These are phyloP conservation scores for Helotiales sp. DNA, from an alignment of 2,329 filamentous ascomycete genomes.

Conservation along the genomic window DNA sequence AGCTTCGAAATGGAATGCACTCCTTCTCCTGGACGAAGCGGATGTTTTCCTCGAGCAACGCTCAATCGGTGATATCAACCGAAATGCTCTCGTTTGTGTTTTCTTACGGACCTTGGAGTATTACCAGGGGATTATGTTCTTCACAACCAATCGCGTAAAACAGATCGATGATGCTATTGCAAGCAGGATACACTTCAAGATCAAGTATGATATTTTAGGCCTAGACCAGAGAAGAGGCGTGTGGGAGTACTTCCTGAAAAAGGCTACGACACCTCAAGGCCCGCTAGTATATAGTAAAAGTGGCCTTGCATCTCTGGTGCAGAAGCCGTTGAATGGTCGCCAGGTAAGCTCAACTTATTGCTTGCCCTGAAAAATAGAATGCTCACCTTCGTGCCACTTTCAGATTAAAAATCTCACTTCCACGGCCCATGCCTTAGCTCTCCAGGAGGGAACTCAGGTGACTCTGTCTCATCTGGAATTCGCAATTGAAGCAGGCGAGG, in stretches of 20 bases:
- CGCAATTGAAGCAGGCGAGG: slow-evolving; percentile 14
- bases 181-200: slow-evolving; percentile 20
- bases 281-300: slow-evolving; percentile 8
- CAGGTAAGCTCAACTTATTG: slow-evolving; percentile 15
- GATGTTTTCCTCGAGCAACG: slow-evolving; percentile 19
- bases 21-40: slow-evolving; percentile 24
- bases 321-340: slow-evolving; percentile 15
- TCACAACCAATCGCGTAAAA: slow-evolving; percentile 35
- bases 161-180: slow-evolving; percentile 18
- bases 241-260: not conserved
- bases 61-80: not conserved
- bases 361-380: slow-evolving; percentile 12
- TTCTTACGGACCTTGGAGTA: slow-evolving; percentile 41
- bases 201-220: slow-evolving; percentile 20
- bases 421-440: slow-evolving; percentile 13
- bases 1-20: slow-evolving; percentile 36
- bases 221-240: slow-evolving; percentile 4
- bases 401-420: slow-evolving; percentile 19
- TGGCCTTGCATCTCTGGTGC: slow-evolving; percentile 11
- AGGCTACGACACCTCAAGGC: not conserved
- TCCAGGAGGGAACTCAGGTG: slow-evolving; percentile 5
- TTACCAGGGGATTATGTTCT: slow-evolving; percentile 39
- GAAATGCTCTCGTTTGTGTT: slow-evolving; percentile 21
- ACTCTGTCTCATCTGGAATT: slow-evolving; percentile 17
- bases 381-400: slow-evolving; percentile 10